phyloP scores from a whole-genome alignment of 148 eudicot genomes.

The Dysphania ambrosioides region DNA sequence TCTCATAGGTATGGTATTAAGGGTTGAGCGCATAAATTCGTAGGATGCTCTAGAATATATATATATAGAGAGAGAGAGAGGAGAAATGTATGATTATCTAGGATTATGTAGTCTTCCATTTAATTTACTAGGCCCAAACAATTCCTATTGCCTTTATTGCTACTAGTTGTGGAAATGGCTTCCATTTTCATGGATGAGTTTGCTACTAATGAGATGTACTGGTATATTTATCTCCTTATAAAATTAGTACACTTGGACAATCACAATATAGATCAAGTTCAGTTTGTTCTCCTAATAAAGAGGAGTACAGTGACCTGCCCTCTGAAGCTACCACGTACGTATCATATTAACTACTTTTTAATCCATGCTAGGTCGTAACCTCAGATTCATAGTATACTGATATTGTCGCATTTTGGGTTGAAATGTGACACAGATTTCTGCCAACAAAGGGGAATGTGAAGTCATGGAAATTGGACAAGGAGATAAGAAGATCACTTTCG shows the following conservation, averaged over 20 bases:
- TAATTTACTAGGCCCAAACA: background rate
- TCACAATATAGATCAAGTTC: background rate
- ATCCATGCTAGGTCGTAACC: background rate
- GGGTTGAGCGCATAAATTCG: too few species aligned
- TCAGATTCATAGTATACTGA: background rate
- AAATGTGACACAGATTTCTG: conserved; percentile 44
- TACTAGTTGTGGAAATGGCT: background rate
- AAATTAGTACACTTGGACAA: background rate
- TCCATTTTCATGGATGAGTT: background rate
- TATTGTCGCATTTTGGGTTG: background rate
- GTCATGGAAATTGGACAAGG: conserved; percentile 77
- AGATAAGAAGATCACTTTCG: conserved; percentile 61
- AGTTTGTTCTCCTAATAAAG: background rate
- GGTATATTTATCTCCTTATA: background rate
- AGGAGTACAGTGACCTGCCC: background rate
- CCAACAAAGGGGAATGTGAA: conserved; percentile 70
- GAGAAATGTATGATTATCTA: background rate
- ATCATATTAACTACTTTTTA: background rate
- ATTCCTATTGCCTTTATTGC: background rate
- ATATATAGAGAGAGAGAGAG: too few species aligned
- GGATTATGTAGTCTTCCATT: background rate
- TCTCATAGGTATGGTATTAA: too few species aligned
- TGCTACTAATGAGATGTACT: background rate
- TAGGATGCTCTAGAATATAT: too few species aligned
- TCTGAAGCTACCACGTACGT: background rate